These are phyloP conservation scores for Fusarium sp. DNA, from an alignment of 2,329 filamentous ascomycete genomes.

Conservation along the genomic window DNA sequence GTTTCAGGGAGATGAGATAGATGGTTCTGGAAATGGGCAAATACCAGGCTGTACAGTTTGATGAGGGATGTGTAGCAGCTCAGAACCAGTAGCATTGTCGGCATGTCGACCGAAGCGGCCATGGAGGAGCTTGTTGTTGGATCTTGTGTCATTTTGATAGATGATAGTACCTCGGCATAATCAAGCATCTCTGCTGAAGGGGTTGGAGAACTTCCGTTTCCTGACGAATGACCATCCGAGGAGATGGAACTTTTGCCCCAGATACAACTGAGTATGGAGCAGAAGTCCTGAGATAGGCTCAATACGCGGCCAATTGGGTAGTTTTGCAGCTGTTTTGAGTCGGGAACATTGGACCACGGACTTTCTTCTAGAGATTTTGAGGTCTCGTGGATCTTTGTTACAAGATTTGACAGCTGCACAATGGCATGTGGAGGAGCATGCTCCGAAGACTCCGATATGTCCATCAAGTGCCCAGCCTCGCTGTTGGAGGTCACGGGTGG, in stretches of 20 bases:
- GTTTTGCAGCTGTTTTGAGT: not conserved
- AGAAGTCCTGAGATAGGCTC: not conserved
- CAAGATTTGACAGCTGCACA: not conserved
- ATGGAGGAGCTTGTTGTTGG: not conserved
- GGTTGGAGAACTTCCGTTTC: not conserved
- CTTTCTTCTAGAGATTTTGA: fast-evolving
- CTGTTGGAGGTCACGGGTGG: not conserved
- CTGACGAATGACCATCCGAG: fast-evolving
- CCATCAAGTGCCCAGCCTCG: not conserved
- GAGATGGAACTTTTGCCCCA: not conserved
- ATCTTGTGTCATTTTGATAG: not conserved
- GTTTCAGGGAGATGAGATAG: not conserved
- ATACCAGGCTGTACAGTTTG: not conserved
- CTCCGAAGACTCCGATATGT: not conserved
- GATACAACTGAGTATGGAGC: not conserved
- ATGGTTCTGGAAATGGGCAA: constrained; percentile 1
- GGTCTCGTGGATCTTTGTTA: not conserved
- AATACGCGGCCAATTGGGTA: not conserved
- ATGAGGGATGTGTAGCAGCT: constrained; percentile 5
- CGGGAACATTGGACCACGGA: not conserved
- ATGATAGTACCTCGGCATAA: not conserved
- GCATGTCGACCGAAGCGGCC: not conserved
- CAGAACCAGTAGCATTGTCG: not conserved
- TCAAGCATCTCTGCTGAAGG: not conserved
- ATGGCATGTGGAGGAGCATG: not conserved